Conservation (phyloP, 2,329 filamentous ascomycete genomes). For the Apiospora kogelbergensis region DNA sequence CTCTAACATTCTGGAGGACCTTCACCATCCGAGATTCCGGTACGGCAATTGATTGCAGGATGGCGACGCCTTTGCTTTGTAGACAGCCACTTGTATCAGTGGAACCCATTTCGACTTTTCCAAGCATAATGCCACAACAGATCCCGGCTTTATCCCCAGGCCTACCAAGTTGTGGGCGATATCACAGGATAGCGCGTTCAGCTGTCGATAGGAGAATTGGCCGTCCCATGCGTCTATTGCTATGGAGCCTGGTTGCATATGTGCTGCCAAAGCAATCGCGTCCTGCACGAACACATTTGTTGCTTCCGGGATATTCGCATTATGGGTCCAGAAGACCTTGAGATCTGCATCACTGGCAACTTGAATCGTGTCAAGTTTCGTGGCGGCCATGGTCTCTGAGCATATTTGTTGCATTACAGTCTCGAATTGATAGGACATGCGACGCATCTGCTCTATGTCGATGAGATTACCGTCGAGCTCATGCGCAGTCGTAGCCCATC, state of each 20-base stretch:
- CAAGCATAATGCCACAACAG: neutral
- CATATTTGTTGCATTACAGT: neutral
- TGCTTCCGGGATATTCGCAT: neutral
- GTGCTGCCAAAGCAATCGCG: neutral
- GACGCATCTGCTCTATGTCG: neutral
- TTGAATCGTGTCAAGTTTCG: neutral
- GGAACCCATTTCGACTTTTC: conserved; percentile 1
- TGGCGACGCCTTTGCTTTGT: neutral
- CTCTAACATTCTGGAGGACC: neutral
- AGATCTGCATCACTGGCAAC: neutral
- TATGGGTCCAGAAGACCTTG: neutral
- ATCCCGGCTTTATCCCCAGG: neutral
- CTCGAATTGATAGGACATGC: neutral
- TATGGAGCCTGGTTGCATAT: neutral
- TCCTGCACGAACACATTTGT: neutral
- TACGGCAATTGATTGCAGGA: neutral
- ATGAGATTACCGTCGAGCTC: neutral
- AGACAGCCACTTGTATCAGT: neutral
- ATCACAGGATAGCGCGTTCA: neutral
- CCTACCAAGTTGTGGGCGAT: neutral
- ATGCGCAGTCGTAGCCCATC: neutral
- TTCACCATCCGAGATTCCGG: neutral
- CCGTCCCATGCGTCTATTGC: neutral
- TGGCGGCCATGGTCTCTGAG: neutral
- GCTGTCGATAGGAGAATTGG: neutral